phyloP scores from a whole-genome alignment of 345 rosid genomes.

The Lepidium africanum region DNA sequence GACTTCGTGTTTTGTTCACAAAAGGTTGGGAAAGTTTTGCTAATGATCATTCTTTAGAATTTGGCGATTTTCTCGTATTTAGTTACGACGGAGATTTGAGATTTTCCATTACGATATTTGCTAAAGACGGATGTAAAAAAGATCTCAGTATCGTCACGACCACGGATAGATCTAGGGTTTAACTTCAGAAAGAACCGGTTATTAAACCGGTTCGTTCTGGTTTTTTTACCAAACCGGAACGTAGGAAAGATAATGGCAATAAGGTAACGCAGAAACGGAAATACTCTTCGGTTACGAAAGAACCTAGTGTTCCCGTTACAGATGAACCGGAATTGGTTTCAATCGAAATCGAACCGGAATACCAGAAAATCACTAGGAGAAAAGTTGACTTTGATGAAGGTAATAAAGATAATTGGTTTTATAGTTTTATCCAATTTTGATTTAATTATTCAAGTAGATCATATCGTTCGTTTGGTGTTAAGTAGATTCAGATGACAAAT shows the following conservation, averaged over 20 bases:
- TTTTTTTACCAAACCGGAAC: not conserved
- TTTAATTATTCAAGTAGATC: not conserved
- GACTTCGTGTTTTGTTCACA: conserved; percentile 1
- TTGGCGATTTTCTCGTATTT: conserved; percentile 22
- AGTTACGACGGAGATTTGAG: conserved; percentile 8
- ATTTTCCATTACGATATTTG: conserved; percentile 10
- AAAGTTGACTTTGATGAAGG: conserved; percentile 1
- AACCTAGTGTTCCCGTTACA: not conserved
- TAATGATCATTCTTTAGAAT: conserved; percentile 11
- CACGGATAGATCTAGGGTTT: conserved; percentile 21
- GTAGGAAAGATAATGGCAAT: not conserved
- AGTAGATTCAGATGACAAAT: conserved; percentile 1
- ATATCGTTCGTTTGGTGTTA: not conserved
- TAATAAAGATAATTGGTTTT: not conserved
- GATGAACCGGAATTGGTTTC: not conserved
- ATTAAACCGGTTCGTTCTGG: not conserved
- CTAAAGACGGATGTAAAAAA: conserved; percentile 14
- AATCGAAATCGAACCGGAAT: not conserved
- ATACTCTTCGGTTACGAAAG: not conserved
- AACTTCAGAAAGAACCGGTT: conserved; percentile 2
- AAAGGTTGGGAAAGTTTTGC: conserved; percentile 19
- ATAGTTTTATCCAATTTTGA: not conserved
- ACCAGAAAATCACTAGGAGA: not conserved
- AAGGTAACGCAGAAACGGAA: not conserved
- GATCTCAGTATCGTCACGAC: not conserved